Evolutionary conservation across 140 eudicot species (phyloP), one percentile per base, ranked within the genome.

Genomic region (Anethum foeniculum): DNA sequence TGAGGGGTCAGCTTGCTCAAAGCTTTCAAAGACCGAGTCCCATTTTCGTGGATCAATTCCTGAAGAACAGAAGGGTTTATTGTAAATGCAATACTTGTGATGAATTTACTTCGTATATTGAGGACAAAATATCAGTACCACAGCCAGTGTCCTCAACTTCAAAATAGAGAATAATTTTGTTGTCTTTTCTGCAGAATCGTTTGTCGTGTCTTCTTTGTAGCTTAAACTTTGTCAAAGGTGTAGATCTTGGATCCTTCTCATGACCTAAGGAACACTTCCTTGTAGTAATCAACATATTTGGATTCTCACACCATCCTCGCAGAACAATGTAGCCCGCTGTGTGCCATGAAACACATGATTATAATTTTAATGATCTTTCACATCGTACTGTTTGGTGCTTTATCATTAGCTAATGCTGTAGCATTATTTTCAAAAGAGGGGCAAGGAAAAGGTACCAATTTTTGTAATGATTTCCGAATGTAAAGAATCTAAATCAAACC

Each of bases 1-100:
- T 75, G 99, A 95, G 11, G 98, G 97, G 85, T 95, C 99, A 75
- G 99, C 99, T 84, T 95, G 99, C 85, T 92, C 99, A 84, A 95
- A 95, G 87, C 99, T 95, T 87, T 95, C 99, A 80, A 95, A 95
- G 25, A 95, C 99, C 3, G 97, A 87, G 87, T 95, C 97, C 99
- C 99, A 93, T 83, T 95, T 95, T 86, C 92, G 88, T 68, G 97
- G 96, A 91, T 95, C 97, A 47, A 95, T 95, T 76, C 99, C 99
- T 95, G 36, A 68, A 80, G n/a, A 68, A 47, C 78, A 64, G 34
- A 78, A 46, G 77, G 76, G 64, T 28, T 7, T 16, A 72, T 54
- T 7, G 23, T 21, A 27, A 34, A 54, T 16, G 34, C 47, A 49
- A 54, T 15, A 60, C 44, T 41, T 3, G n/a, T 18, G 23, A 62